Percentiles rank a stretch among this genome's conserved stretches.
Evolutionary conservation across 1,284 basidiomycete species (phyloP).

Genomic region (Sporisorium iseilematis-ciliati): DNA sequence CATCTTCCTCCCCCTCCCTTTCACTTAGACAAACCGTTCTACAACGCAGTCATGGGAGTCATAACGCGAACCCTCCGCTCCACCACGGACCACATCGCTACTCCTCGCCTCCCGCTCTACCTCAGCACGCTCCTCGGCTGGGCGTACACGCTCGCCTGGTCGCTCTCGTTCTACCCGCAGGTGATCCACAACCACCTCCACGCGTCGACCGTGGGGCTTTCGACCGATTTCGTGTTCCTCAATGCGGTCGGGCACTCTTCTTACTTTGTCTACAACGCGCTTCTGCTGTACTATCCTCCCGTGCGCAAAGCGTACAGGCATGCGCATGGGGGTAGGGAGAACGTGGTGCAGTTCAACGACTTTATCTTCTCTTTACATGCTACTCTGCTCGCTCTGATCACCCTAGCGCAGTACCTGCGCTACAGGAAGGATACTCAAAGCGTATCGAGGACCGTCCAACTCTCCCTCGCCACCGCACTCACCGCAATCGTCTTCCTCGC

Average conservation of each 20-base stretch:
- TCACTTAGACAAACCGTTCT: no score
- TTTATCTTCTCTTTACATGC: conserved; percentile 55
- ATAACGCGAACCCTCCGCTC: conserved; percentile 16
- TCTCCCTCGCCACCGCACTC: conserved; percentile 13
- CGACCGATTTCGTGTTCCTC: conserved; percentile 58
- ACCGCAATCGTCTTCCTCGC: conserved; percentile 17
- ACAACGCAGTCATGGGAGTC: conserved; percentile 4
- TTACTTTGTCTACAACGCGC: conserved; percentile 54
- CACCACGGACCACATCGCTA: no score
- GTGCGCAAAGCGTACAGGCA: conserved; percentile 54
- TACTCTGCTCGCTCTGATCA: conserved; percentile 28
- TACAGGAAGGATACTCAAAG: conserved; percentile 10
- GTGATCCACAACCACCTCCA: conserved; percentile 44
- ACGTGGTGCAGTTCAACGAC: conserved; percentile 59
- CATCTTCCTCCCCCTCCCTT: no score
- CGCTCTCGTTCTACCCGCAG: conserved; percentile 65
- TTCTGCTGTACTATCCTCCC: conserved; percentile 37
- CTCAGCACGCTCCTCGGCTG: conserved; percentile 44
- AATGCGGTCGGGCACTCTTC: conserved; percentile 59
- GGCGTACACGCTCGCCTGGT: conserved; percentile 63
- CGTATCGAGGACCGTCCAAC: conserved; percentile 10
- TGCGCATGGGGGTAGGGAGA: conserved; percentile 43
- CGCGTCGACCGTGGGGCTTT: conserved; percentile 49
- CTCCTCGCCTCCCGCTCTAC: conserved; percentile 33
- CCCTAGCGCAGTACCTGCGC: conserved; percentile 12